Evolutionary conservation across 352 stramenopile genomes (phyloP).

Genomic region (Pythium aquatile): DNA sequence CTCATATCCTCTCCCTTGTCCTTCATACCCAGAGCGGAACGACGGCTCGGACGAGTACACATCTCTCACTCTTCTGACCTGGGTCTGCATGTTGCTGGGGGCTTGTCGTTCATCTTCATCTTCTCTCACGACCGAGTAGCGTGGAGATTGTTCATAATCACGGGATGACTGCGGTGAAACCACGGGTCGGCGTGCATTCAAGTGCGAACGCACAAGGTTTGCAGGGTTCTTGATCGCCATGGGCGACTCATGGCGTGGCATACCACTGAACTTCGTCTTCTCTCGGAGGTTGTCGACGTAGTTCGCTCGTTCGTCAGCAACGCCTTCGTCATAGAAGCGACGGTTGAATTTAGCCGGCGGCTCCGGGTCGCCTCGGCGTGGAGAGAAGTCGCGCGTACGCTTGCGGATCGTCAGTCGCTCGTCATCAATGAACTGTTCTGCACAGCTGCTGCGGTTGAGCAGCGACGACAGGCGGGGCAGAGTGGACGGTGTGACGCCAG

Average conservation of each 20-base stretch:
- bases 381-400: slow-evolving; percentile 17
- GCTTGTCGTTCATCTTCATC: neutral
- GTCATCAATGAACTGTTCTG: slow-evolving; percentile 11
- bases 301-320: slow-evolving; percentile 3
- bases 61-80: neutral
- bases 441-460: slow-evolving; percentile 9
- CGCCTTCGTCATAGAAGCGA: slow-evolving; percentile 14
- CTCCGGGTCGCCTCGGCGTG: neutral
- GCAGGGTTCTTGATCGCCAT: slow-evolving; percentile 6
- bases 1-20: slow-evolving; percentile 1
- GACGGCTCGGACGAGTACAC: neutral
- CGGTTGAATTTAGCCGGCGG: slow-evolving; percentile 4
- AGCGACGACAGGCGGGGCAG: slow-evolving; percentile 23
- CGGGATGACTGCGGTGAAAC: neutral
- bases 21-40: slow-evolving; percentile 7
- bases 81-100: neutral
- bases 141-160: neutral
- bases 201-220: neutral
- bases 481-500: slow-evolving; percentile 5
- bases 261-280: neutral
- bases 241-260: neutral
- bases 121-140: neutral
- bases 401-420: slow-evolving; percentile 15
- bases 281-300: neutral
- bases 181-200: neutral